phyloP scores from a whole-genome alignment of 192 early-diverging fungal genomes.

The Podila epicladia region DNA sequence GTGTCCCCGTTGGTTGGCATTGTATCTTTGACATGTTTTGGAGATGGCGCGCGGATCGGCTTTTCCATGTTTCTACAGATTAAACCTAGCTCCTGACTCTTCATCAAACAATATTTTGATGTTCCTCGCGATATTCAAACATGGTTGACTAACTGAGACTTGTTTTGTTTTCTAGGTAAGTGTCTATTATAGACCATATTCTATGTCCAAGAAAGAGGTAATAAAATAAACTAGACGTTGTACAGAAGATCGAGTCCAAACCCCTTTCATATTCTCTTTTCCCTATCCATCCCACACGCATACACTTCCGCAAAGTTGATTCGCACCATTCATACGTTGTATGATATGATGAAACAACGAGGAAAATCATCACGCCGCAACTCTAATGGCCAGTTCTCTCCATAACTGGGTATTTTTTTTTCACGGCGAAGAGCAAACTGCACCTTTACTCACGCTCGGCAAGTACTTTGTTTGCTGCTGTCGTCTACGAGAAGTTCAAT shows the following conservation, averaged over 20 bases:
- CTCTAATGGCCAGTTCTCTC: slow-evolving; percentile 52
- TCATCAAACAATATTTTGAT: background rate
- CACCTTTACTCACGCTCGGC: slow-evolving; percentile 51
- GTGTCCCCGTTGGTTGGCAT: background rate
- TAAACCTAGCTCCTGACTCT: slow-evolving; percentile 54
- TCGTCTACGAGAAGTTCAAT: slow-evolving; percentile 54
- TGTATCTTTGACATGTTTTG: background rate
- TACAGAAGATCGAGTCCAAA: background rate
- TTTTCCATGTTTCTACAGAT: slow-evolving; percentile 49
- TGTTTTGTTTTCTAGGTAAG: slow-evolving; percentile 14
- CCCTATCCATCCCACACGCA: background rate
- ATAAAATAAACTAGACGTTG: slow-evolving; percentile 5
- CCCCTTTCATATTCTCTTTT: no score
- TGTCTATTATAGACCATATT: slow-evolving; percentile 22
- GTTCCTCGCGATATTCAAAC: background rate
- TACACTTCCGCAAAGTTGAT: background rate
- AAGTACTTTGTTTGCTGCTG: slow-evolving; percentile 28
- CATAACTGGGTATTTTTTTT: slow-evolving; percentile 53
- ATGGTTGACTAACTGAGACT: slow-evolving; percentile 3
- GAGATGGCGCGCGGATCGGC: slow-evolving; percentile 17
- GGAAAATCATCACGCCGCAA: slow-evolving; percentile 36
- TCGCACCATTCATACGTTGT: background rate
- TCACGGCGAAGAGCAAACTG: slow-evolving; percentile 53
- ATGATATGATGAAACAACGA: background rate
- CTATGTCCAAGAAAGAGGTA: background rate